Base-by-base conservation (phyloP, 768 basidiomycete species). In the Leucocoprinus leucothites region DNA sequence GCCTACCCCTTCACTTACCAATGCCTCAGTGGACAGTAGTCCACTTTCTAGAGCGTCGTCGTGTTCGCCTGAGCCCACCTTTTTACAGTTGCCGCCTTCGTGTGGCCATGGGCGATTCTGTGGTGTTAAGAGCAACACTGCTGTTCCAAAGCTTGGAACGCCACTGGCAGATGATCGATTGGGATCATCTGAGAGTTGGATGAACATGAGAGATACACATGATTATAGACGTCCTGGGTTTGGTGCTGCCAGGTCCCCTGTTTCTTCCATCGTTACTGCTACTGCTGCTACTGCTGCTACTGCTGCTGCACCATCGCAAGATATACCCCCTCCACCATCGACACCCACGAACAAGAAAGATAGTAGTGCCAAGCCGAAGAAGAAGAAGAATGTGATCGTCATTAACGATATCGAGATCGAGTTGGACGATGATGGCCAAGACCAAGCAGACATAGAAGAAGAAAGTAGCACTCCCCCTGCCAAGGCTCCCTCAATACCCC, bases 351-450 rank as follows among this genome's bases (percentile, higher is more conserved):
- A 50, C 19, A 40, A 18, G 9, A 21, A 45, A 11, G 9, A 13
- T 16, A 57, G 5, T 31, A 31, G 31, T 31, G 31, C 31, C 31
- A 31, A 57, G 58, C 67, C 67, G 60, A 56, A 64, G 58, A 71
- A 57, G 58, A 67, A 67, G 60, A 56, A 64, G 58, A 71, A 69
- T 49, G 67, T 73, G 34, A 75, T 75, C 22, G 60, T 71, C 26
- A 67, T 75, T 9, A 75, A 75, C 61, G 73, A 67, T 56, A 68
- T 74, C 35, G 71, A 73, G 60, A 72, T 75, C 26, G 71, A 73
- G 18, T 48, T 75, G 42, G 72, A 73, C 41, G 67, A 64, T n/a
- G 65, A 65, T 25, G 69, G 59, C 24, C 34, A 31, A 13, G 35
- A 16, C 2, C 59, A 53, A 26, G 57, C 56, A 18, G 57, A 56